phyloP scores from a whole-genome alignment of 192 early-diverging fungal species.

The Coemansia sp. region DNA sequence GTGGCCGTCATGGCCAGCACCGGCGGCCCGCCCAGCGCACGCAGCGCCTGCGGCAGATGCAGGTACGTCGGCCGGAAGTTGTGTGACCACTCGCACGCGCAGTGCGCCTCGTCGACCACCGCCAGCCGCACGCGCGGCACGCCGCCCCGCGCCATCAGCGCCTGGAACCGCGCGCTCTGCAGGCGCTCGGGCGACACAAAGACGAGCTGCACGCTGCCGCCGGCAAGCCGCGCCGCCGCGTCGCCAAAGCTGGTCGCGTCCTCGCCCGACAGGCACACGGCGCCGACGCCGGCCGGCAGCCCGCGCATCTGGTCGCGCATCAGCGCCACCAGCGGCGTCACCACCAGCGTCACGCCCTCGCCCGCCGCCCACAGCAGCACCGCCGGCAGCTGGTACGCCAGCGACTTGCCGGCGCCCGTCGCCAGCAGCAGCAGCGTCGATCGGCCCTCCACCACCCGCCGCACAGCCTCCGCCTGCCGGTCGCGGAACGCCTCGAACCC shows the following conservation, averaged over 20 bases:
- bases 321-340: slow-evolving; percentile 77
- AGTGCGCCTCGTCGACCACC: slow-evolving; percentile 83
- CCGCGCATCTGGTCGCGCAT: slow-evolving; percentile 82
- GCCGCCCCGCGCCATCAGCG: slow-evolving; percentile 44
- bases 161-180: slow-evolving; percentile 58
- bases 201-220: slow-evolving; percentile 60
- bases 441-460: slow-evolving; percentile 34
- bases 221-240: slow-evolving; percentile 37
- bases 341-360: slow-evolving; percentile 61
- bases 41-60: slow-evolving; percentile 55
- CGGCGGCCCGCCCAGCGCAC: slow-evolving; percentile 49
- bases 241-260: slow-evolving; percentile 10
- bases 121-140: slow-evolving; percentile 60
- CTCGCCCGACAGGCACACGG: slow-evolving; percentile 56
- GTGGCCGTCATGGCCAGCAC: slow-evolving; percentile 76
- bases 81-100: slow-evolving; percentile 83
- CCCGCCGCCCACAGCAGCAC: slow-evolving; percentile 53
- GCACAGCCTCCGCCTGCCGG: slow-evolving; percentile 53
- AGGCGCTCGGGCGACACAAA: slow-evolving; percentile 74
- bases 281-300: slow-evolving; percentile 59
- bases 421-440: slow-evolving; percentile 58
- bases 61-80: slow-evolving; percentile 75
- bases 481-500: slow-evolving; percentile 37
- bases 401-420: slow-evolving; percentile 71
- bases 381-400: slow-evolving; percentile 74